phyloP scores from a whole-genome alignment of 2,329 filamentous ascomycete genomes.

The Phaeomoniella chlamydospora region DNA sequence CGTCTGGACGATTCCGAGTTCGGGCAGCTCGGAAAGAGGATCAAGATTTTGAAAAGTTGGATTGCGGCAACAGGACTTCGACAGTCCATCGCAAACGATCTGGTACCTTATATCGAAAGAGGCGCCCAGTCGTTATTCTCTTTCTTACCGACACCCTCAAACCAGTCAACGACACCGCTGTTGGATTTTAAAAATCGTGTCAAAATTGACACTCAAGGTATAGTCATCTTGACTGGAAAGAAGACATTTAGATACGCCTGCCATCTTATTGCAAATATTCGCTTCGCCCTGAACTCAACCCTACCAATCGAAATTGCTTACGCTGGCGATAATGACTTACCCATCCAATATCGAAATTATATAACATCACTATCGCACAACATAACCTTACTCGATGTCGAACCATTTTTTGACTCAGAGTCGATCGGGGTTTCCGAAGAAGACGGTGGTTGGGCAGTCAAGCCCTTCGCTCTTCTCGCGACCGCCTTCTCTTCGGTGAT shows the following conservation, averaged over 20 bases:
- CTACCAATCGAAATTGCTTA: slow-evolving; percentile 12
- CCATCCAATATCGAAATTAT: slow-evolving; percentile 3
- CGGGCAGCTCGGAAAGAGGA: not conserved
- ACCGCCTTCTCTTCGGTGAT: slow-evolving; percentile 4
- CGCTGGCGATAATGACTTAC: slow-evolving; percentile 9
- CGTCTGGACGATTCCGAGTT: not conserved
- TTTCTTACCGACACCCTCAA: not conserved
- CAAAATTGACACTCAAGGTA: not conserved
- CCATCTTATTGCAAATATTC: slow-evolving; percentile 9
- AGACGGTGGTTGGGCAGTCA: slow-evolving; percentile 4
- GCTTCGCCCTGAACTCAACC: slow-evolving; percentile 6
- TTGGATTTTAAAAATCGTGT: not conserved
- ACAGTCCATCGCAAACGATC: not conserved
- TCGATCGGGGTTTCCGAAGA: slow-evolving; percentile 3
- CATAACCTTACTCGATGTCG: slow-evolving; percentile 7
- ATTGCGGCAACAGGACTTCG: not conserved
- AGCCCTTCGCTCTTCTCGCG: slow-evolving; percentile 8
- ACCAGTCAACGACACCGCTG: not conserved
- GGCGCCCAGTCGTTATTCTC: not conserved
- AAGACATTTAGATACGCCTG: slow-evolving; percentile 4
- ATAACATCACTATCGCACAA: slow-evolving; percentile 3
- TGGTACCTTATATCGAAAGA: not conserved
- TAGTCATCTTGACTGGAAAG: slow-evolving; percentile 3
- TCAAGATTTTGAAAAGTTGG: not conserved
- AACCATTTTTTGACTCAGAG: slow-evolving; percentile 5